These are phyloP conservation scores for Flaveria ramosissima DNA, from an alignment of 129 eudicot species.

Conservation along the genomic window DNA sequence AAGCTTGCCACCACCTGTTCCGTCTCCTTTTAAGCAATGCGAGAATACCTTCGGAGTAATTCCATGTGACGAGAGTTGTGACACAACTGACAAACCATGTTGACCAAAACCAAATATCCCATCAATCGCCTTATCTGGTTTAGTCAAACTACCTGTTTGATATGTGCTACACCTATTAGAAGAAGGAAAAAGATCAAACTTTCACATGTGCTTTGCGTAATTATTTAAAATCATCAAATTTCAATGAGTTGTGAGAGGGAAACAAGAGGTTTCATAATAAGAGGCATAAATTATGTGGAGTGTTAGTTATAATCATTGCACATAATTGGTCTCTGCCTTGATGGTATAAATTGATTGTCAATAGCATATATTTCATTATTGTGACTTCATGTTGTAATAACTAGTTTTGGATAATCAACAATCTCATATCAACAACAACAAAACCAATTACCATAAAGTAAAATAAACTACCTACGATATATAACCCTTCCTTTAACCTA, in stretches of 20 bases:
- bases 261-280: neutral
- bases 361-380: neutral
- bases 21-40: constrained; percentile 96
- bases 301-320: neutral
- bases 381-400: no score
- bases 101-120: constrained; percentile 96
- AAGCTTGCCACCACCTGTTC: constrained; percentile 89
- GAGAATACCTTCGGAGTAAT: constrained; percentile 91
- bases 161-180: constrained; percentile 86
- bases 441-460: no score
- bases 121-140: constrained; percentile 83
- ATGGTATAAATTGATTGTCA: no score
- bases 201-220: neutral
- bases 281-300: neutral
- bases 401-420: no score
- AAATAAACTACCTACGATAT: no score
- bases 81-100: constrained; percentile 73
- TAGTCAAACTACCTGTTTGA: constrained; percentile 85
- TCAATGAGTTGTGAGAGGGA: neutral
- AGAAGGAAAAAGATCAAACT: constrained; percentile 3
- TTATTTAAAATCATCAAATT: neutral
- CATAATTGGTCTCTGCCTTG: neutral
- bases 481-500: neutral
- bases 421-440: no score
- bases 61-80: constrained; percentile 87